Percentiles rank a stretch among this genome's conserved stretches.
Conservation (phyloP, 2,329 filamentous ascomycete species). For the Fusarium xylarioides region DNA sequence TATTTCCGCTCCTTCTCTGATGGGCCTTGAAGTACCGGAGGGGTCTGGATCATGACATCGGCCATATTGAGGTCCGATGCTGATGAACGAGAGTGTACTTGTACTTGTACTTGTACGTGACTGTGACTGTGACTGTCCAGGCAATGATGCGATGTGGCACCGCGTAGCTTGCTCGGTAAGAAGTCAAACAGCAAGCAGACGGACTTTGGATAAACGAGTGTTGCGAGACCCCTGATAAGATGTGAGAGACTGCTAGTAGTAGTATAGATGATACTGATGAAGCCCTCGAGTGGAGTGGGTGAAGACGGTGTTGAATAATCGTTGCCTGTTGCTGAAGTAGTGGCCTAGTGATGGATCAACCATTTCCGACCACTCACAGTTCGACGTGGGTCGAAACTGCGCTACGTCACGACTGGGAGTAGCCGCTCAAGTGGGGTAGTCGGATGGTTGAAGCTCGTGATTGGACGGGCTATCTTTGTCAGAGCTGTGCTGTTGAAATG, state of each 20-base stretch:
- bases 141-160: slow-evolving; percentile 4
- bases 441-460: neutral
- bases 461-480: neutral
- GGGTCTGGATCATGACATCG: slow-evolving; percentile 45
- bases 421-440: slow-evolving; percentile 3
- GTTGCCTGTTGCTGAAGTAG: slow-evolving; percentile 1
- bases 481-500: neutral
- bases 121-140: neutral
- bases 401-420: slow-evolving; percentile 8
- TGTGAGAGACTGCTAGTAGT: slow-evolving; percentile 1
- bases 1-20: slow-evolving; percentile 80
- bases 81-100: neutral
- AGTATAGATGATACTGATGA: slow-evolving; percentile 1
- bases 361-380: neutral
- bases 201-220: slow-evolving; percentile 18
- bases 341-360: neutral
- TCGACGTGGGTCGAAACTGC: neutral
- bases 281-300: neutral
- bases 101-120: neutral
- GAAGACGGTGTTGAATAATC: slow-evolving; percentile 15
- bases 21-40: slow-evolving; percentile 56
- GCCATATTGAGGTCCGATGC: slow-evolving; percentile 37
- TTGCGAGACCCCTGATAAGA: neutral
- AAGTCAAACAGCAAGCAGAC: neutral
- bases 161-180: neutral